Evolutionary conservation across 2,329 filamentous ascomycete genomes (phyloP).

Genomic region (Pestalotiopsis sp.): DNA sequence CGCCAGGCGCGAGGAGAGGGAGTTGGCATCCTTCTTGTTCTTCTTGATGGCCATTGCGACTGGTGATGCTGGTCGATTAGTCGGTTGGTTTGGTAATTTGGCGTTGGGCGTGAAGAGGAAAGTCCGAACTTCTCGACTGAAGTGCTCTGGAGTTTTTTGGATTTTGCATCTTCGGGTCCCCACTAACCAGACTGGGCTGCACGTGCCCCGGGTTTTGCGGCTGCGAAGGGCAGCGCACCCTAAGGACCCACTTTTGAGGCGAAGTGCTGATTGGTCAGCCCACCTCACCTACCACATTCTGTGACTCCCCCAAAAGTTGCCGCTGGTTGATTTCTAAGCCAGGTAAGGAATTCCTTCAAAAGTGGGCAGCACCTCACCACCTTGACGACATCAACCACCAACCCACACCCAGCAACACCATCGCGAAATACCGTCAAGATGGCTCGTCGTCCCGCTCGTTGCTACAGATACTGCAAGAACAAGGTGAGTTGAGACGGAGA

Average conservation of each 20-base stretch:
- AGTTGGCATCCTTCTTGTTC: conserved; percentile 89
- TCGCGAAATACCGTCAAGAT: conserved; percentile 76
- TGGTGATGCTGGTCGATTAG: conserved; percentile 39
- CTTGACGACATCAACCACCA: conserved; percentile 33
- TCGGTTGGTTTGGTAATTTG: conserved; percentile 5
- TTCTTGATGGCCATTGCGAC: conserved; percentile 70
- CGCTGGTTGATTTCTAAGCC: conserved; percentile 56
- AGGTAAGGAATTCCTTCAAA: conserved; percentile 34
- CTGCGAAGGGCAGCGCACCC: conserved; percentile 3
- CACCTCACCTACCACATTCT: neutral
- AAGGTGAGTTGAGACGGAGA: conserved; percentile 67
- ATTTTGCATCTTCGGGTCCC: neutral
- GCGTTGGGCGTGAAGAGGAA: conserved; percentile 7
- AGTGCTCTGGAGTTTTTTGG: neutral
- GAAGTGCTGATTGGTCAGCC: conserved; percentile 4
- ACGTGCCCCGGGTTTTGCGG: neutral
- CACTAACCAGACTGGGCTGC: neutral
- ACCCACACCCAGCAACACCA: conserved; percentile 44
- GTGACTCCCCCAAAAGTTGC: conserved; percentile 13
- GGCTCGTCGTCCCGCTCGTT: conserved; percentile 98
- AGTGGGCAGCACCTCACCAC: conserved; percentile 28
- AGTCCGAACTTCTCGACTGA: neutral
- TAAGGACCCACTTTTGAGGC: conserved; percentile 6
- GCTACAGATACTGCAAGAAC: conserved; percentile 99
- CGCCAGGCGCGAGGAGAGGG: conserved; percentile 53